These are phyloP conservation scores for Coemansia sp. DNA, from an alignment of 192 early-diverging fungal genomes.

Conservation along the genomic window DNA sequence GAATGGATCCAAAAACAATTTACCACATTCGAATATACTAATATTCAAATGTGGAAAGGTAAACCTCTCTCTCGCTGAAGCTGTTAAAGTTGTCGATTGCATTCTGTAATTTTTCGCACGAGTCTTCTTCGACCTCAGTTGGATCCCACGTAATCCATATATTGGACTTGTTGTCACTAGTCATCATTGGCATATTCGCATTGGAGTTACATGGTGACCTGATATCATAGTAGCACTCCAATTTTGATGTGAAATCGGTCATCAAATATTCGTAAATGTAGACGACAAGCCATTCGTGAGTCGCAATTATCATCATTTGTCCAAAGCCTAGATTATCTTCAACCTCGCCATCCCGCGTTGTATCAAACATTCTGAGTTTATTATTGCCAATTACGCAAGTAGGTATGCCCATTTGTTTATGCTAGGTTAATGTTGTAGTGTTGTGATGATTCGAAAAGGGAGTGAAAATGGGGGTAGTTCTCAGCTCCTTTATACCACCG, in stretches of 20 bases:
- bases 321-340: neutral
- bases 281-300: neutral
- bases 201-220: neutral
- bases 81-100: neutral
- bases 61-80: neutral
- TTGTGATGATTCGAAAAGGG: too few species aligned
- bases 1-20: too few species aligned
- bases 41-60: neutral
- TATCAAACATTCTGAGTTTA: too few species aligned
- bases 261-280: neutral
- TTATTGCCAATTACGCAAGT: too few species aligned
- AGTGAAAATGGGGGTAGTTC: too few species aligned
- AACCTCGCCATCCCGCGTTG: too few species aligned
- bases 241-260: neutral
- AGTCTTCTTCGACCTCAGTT: neutral
- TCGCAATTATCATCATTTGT: neutral
- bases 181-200: neutral
- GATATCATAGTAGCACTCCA: neutral
- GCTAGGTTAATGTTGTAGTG: too few species aligned
- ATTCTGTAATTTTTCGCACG: neutral
- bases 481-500: too few species aligned
- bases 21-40: too few species aligned
- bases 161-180: neutral
- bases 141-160: slow-evolving; percentile 1
- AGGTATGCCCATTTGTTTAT: too few species aligned